These are phyloP conservation scores for Alternaria sp. DNA, from an alignment of 2,329 filamentous ascomycete genomes.

Conservation along the genomic window DNA sequence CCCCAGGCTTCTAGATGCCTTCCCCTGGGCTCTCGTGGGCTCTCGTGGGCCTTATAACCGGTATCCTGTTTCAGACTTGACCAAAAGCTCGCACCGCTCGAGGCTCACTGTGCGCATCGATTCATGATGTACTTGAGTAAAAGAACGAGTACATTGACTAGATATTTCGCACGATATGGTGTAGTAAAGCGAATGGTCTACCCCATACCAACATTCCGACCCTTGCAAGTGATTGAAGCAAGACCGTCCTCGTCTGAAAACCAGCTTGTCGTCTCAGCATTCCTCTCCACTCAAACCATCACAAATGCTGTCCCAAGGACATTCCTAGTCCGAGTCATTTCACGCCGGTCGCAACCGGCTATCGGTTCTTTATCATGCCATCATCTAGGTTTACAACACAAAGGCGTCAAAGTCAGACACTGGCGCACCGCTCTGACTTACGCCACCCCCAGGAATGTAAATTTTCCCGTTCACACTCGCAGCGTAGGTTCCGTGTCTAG, in stretches of 20 bases:
- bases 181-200: not conserved
- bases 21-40: not conserved
- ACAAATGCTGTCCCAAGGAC: not conserved
- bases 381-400: not conserved
- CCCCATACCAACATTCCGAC: not conserved
- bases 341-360: not conserved
- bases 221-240: not conserved
- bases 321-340: not conserved
- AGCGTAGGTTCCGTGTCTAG: constrained; percentile 39
- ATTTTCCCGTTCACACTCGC: constrained; percentile 30
- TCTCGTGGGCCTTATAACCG: not conserved
- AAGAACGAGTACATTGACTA: not conserved
- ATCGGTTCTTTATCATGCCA: not conserved
- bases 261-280: not conserved
- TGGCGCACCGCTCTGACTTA: constrained; percentile 23
- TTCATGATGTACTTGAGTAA: not conserved
- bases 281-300: not conserved
- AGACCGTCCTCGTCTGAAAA: not conserved
- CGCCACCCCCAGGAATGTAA: constrained; percentile 38
- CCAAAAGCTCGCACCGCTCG: not conserved
- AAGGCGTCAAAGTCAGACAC: constrained; percentile 33
- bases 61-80: not conserved
- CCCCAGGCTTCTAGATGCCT: not conserved
- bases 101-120: not conserved
- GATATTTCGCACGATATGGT: not conserved